A percentile compares a stretch with the other conserved stretches of the same genome.
Evolutionary conservation across 176 grass and related monocot genomes (phyloP).

Genomic region (Olyra latifolia): DNA sequence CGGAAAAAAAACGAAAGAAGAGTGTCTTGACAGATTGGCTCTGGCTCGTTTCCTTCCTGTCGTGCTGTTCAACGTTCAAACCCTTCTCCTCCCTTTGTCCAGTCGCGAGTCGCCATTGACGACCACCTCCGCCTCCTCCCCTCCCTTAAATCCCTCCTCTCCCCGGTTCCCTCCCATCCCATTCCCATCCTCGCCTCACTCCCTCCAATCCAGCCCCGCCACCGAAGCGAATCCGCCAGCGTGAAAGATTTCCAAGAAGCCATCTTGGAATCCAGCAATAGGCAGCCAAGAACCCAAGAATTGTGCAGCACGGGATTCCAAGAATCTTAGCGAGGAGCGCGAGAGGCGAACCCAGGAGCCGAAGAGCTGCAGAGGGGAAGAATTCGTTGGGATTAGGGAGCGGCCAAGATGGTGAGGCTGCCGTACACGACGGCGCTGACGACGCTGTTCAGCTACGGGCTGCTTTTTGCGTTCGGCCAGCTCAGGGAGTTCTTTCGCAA

Average conservation of each 20-base stretch:
- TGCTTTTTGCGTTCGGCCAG: conserved; percentile 81
- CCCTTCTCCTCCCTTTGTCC: conserved; percentile 5
- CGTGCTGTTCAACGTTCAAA: conserved; percentile 53
- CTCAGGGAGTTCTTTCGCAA: conserved; percentile 72
- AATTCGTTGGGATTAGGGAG: neutral
- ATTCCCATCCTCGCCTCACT: conserved; percentile 14
- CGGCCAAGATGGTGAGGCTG: conserved; percentile 66
- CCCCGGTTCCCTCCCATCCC: conserved; percentile 12
- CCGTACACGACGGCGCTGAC: conserved; percentile 75
- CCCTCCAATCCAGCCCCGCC: neutral
- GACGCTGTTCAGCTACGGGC: conserved; percentile 79
- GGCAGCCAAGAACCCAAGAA: neutral
- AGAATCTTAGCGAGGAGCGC: neutral
- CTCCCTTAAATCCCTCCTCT: conserved; percentile 47
- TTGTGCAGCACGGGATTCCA: neutral
- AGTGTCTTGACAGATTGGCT: conserved; percentile 31
- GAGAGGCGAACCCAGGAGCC: neutral
- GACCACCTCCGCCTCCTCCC: conserved; percentile 30
- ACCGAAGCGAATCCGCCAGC: neutral
- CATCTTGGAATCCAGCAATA: conserved; percentile 28
- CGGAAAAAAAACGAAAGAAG: neutral
- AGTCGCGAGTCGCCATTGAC: conserved; percentile 51
- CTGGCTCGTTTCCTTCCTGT: neutral
- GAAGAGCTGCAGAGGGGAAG: neutral
- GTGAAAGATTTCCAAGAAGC: conserved; percentile 20